Evolutionary conservation across 1,284 basidiomycete genomes (phyloP), one percentile per base, ranked within the genome.

Genomic region (Tremellales sp.): DNA sequence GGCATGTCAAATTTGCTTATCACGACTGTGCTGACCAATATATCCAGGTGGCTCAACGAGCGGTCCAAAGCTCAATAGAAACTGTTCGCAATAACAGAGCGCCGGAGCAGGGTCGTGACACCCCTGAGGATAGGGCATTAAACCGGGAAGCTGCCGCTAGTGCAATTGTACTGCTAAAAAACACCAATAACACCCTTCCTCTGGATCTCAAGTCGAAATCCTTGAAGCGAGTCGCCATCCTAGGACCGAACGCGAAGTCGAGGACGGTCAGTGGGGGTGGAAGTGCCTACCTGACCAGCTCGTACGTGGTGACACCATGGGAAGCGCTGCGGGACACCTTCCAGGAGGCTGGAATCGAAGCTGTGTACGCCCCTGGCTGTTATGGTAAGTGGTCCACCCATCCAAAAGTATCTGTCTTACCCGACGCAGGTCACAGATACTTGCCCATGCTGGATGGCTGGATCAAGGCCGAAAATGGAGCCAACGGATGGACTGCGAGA

Each of bases 131-230:
- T 33, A 41, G 75, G 13, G 72, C 65, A 3, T 77, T 87, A 25
- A 78, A 85, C 75, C 79, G 81, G 38, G 74, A 76, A 40, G 75
- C 85, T 13, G 85, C 83, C 0, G 78, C 77, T 1, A 77, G 81
- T 53, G 78, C 81, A 1, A 81, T 87, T 46, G 87, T 89, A 25
- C 51, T 65, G 10, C 48, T 65, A 33, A 65, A 62, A 43, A 65
- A 65, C 43, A 53, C 55, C 14, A 25, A 22, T 3, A 22, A 44
- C 2, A 38, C 57, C 19, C 47, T 65, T 14, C 63, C 63, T 7
- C 34, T 65, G 21, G 32, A 31, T 1, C 28, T 16, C 3, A 46
- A 50, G 1, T 28, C 59, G 47, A 74, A 70, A 19, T 19, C 45
- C n/a, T 29, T 24, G 22, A 33, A 22, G 16, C 18, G 22, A 32